Evolutionary conservation across 2,329 filamentous ascomycete species (phyloP), one percentile per base, ranked within the genome.

Genomic region (Aotearoamyces nothofagi): DNA sequence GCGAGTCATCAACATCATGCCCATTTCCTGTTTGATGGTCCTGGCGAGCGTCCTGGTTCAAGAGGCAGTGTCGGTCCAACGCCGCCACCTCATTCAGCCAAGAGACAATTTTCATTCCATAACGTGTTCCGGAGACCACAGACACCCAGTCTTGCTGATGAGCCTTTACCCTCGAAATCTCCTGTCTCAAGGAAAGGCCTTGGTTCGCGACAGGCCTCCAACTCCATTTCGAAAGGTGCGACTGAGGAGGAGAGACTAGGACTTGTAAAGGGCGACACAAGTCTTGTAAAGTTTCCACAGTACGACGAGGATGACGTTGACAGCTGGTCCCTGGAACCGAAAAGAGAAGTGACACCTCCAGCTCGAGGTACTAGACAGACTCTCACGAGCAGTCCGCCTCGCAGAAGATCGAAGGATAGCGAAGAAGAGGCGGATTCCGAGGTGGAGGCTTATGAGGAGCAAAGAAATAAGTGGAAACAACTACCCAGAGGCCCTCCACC

Each of bases 21-120:
- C 25, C 66, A 67, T 10, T 69, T 61, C 17, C 51, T 49, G 9
- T 54, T 53, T n/a, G 15, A 19, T 8, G 11, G 4, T n/a, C 8
- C 24, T 11, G 12, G 10, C 5, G 23, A 27, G 4, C 29, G 29
- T 5, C n/a, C 15, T 15, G 12, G 10, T 5, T 16, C 23, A 7
- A 53, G 47, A 41, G 53, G 47, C 12, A 56, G 53, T 28, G 52
- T 63, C 9, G 56, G 54, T 2, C 75, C 76, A 0, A 51, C 46
- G 3, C 74, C 75, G 2, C 73, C 73, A 4, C 71, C 64, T 3
- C 69, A 66, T 31, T 58, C 59, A 16, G 69, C 78, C 8, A 68
- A 61, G 39, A 68, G 87, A 35, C 82, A 93, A 47, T 98, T 96
- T 55, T 92, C 81, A 11, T 96, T 96, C 61, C 78, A 86, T 39